These are phyloP conservation scores for Inonotus hispidus DNA, from an alignment of 1,284 basidiomycete species.

Conservation along the genomic window DNA sequence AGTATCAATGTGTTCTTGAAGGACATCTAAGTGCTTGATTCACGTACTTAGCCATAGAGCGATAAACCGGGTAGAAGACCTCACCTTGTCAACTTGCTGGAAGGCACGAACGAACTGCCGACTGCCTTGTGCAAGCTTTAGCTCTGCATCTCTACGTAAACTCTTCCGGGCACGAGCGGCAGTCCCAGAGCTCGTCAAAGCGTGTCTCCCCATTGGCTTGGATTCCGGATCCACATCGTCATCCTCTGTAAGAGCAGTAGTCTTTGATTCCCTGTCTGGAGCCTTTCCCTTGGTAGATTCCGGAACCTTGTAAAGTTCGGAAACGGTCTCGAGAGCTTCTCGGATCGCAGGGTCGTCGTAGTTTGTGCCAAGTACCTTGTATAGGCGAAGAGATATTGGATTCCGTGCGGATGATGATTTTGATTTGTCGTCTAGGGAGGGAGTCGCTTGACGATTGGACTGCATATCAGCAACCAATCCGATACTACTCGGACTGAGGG, in stretches of 20 bases:
- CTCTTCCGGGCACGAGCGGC: slow-evolving; percentile 70
- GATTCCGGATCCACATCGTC: slow-evolving; percentile 21
- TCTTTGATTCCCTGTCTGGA: slow-evolving; percentile 1
- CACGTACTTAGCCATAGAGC: slow-evolving; percentile 7
- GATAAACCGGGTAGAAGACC: slow-evolving; percentile 24
- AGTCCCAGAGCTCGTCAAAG: slow-evolving; percentile 39
- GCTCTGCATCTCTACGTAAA: slow-evolving; percentile 81
- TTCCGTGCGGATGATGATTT: slow-evolving; percentile 33
- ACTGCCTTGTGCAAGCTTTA: slow-evolving; percentile 74
- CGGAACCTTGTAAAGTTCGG: slow-evolving; percentile 56
- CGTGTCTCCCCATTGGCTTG: slow-evolving; percentile 22
- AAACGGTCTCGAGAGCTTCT: slow-evolving; percentile 80
- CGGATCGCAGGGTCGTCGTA: slow-evolving; percentile 78
- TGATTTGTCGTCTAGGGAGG: background rate
- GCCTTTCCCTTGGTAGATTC: slow-evolving; percentile 6
- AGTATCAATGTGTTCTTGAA: slow-evolving; percentile 68
- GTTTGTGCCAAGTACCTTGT: slow-evolving; percentile 81
- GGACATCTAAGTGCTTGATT: slow-evolving; percentile 67
- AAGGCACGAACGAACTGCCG: slow-evolving; percentile 79
- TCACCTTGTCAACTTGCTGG: slow-evolving; percentile 80
- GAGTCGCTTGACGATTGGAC: background rate
- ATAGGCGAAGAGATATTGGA: slow-evolving; percentile 77
- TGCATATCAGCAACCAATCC: background rate
- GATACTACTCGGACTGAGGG: background rate
- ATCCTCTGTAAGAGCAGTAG: slow-evolving; percentile 22